These are phyloP conservation scores for Ascochyta fabae DNA, from an alignment of 2,329 filamentous ascomycete genomes.

Conservation along the genomic window DNA sequence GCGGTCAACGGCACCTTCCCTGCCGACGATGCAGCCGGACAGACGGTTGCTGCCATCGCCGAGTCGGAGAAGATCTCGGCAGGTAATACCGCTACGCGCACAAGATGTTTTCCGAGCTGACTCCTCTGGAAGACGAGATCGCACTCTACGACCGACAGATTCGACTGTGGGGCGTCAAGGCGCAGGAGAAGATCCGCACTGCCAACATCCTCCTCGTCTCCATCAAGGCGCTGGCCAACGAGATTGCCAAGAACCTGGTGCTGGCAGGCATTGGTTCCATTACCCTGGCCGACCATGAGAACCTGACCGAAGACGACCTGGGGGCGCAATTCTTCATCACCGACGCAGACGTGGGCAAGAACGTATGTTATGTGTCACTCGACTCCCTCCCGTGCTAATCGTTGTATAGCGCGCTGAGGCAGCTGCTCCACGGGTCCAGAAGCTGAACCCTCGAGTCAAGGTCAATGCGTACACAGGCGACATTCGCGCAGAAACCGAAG, in stretches of 20 bases:
- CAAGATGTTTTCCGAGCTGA: constrained; percentile 1
- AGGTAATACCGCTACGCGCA: constrained; percentile 24
- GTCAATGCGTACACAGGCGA: constrained; percentile 73
- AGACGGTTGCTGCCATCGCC: constrained; percentile 47
- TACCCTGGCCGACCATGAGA: constrained; percentile 81
- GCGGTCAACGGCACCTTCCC: constrained; percentile 38
- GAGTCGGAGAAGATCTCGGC: constrained; percentile 52
- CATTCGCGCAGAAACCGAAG: constrained; percentile 65
- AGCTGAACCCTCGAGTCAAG: constrained; percentile 86
- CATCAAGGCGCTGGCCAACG: constrained; percentile 85
- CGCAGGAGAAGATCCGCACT: constrained; percentile 85
- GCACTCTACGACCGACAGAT: constrained; percentile 98
- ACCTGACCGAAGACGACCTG: constrained; percentile 79
- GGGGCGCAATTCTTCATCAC: constrained; percentile 74
- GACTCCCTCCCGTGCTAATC: neutral
- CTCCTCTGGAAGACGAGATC: constrained; percentile 74
- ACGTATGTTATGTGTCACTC: constrained; percentile 54
- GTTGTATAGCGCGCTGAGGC: constrained; percentile 74
- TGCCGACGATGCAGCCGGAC: constrained; percentile 42
- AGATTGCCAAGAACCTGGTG: constrained; percentile 96
- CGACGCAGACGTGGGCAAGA: constrained; percentile 75
- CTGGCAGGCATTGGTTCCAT: constrained; percentile 90
- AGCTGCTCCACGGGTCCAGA: constrained; percentile 76
- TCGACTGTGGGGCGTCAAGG: constrained; percentile 93
- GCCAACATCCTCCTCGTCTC: constrained; percentile 90